Evolutionary conservation across 805 yeast genomes (phyloP).

Genomic region (Myxozyma vanderwaltii): DNA sequence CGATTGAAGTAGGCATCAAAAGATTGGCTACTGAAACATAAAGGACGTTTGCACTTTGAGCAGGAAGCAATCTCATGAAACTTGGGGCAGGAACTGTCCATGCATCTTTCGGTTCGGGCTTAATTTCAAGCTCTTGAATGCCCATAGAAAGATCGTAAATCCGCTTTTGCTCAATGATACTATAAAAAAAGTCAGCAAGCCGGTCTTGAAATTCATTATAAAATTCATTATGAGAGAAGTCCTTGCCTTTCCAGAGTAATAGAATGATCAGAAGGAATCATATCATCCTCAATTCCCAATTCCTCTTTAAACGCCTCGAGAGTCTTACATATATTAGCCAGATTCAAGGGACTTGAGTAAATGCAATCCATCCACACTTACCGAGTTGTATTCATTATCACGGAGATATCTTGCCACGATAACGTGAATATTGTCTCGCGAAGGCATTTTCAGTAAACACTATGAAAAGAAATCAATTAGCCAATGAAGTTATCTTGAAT

Average conservation of each 20-base stretch:
- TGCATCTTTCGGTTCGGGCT: slow-evolving; percentile 15
- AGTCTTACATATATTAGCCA: slow-evolving; percentile 19
- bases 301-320: slow-evolving; percentile 31
- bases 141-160: slow-evolving; percentile 26
- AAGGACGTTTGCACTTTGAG: slow-evolving; percentile 28
- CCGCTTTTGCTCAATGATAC: slow-evolving; percentile 34
- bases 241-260: slow-evolving; percentile 32
- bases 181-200: background rate
- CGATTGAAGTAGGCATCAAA: slow-evolving; percentile 16
- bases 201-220: background rate
- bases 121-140: slow-evolving; percentile 21
- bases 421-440: slow-evolving; percentile 35
- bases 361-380: no score
- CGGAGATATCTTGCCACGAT: slow-evolving; percentile 36
- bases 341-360: no score
- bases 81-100: slow-evolving; percentile 30
- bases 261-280: slow-evolving; percentile 33
- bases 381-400: slow-evolving; percentile 27
- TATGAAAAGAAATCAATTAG: no score
- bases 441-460: slow-evolving; percentile 34
- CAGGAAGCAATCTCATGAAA: slow-evolving; percentile 25
- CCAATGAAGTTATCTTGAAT: no score
- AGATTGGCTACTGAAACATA: slow-evolving; percentile 30
- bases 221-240: background rate
- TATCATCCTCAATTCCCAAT: slow-evolving; percentile 34